Percentiles rank a stretch among this genome's conserved stretches.
These are phyloP conservation scores for Porcisia hertigi DNA, from an alignment of 208 protist species.

Conservation along the genomic window DNA sequence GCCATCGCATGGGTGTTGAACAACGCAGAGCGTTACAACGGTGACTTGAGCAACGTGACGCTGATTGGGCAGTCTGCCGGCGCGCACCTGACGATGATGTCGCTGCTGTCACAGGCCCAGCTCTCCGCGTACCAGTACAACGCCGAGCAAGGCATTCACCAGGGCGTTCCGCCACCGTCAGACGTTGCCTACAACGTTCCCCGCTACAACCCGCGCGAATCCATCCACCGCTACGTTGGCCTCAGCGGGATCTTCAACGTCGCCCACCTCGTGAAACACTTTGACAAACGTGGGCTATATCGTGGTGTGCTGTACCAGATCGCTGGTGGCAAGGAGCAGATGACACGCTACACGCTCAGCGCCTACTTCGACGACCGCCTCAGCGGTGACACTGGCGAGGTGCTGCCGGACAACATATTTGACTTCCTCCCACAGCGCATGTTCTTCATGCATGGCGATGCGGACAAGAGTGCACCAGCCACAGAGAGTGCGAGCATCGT, in stretches of 20 bases:
- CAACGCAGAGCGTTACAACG: slow-evolving; percentile 88
- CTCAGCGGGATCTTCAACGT: slow-evolving; percentile 88
- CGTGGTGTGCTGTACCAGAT: slow-evolving; percentile 64
- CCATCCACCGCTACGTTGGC: slow-evolving; percentile 81
- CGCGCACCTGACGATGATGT: slow-evolving; percentile 89
- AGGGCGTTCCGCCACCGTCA: slow-evolving; percentile 37
- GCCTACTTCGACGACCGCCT: slow-evolving; percentile 74
- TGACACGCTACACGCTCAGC: slow-evolving; percentile 54
- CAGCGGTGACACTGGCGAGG: slow-evolving; percentile 53
- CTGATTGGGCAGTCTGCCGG: slow-evolving; percentile 82
- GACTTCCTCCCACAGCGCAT: slow-evolving; percentile 79
- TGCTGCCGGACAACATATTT: slow-evolving; percentile 81
- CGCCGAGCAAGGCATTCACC: slow-evolving; percentile 33
- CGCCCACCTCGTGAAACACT: slow-evolving; percentile 48
- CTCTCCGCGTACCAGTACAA: slow-evolving; percentile 51
- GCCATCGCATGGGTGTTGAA: slow-evolving; percentile 85
- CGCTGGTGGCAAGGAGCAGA: slow-evolving; percentile 39
- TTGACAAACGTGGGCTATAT: slow-evolving; percentile 66
- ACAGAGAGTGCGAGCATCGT: slow-evolving; percentile 79
- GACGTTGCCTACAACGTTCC: slow-evolving; percentile 77
- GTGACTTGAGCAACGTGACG: slow-evolving; percentile 78
- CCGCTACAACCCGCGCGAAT: slow-evolving; percentile 82
- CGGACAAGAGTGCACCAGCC: slow-evolving; percentile 73
- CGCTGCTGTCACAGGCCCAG: slow-evolving; percentile 82
- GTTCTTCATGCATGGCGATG: slow-evolving; percentile 85